phyloP scores from a whole-genome alignment of 257 asterid species.

The Nicotiana paniculata region DNA sequence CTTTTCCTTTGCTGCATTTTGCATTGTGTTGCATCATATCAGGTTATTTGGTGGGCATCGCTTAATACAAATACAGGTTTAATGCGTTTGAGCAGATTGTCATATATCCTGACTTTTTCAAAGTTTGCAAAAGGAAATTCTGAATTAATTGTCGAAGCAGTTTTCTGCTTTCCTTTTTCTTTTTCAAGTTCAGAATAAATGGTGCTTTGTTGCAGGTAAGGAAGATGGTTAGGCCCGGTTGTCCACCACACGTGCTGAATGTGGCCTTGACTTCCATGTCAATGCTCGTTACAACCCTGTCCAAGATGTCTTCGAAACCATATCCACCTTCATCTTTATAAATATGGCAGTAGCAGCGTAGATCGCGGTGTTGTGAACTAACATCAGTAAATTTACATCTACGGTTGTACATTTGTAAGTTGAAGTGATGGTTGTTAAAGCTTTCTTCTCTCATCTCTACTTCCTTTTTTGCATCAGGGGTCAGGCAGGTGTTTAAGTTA shows the following conservation, averaged over 20 bases:
- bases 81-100: not conserved
- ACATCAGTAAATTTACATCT: not conserved
- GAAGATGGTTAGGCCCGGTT: slow-evolving; percentile 40
- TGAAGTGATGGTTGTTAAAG: not conserved
- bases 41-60: not conserved
- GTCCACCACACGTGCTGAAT: slow-evolving; percentile 39
- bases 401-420: not conserved
- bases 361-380: not conserved
- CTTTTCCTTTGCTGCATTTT: not conserved
- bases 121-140: not conserved
- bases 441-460: not conserved
- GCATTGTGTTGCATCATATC: not conserved
- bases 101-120: not conserved
- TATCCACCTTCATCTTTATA: slow-evolving; percentile 34
- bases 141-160: not conserved
- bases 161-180: not conserved
- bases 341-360: not conserved
- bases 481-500: no score
- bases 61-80: not conserved
- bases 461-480: not conserved
- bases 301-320: slow-evolving; percentile 28
- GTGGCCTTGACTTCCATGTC: slow-evolving; percentile 41
- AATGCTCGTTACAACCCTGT: slow-evolving; percentile 29
- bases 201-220: slow-evolving; percentile 28
- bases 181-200: not conserved